phyloP scores from a whole-genome alignment of 345 rosid species.

The Kandelia obovata region DNA sequence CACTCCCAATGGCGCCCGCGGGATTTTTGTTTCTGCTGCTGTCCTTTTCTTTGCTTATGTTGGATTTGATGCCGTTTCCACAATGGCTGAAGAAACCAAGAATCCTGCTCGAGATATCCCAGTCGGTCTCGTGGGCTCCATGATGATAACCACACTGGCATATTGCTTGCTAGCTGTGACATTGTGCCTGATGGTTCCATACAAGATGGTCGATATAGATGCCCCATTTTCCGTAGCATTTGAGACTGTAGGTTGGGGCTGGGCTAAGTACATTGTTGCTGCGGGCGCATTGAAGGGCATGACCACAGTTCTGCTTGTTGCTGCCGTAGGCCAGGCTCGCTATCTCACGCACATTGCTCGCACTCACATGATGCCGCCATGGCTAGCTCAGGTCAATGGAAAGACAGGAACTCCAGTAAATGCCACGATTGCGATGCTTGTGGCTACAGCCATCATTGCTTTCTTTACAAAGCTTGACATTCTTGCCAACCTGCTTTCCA shows the following conservation, averaged over 20 bases:
- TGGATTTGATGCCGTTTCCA: slow-evolving; percentile 84
- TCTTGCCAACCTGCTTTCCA: slow-evolving; percentile 53
- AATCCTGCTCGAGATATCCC: slow-evolving; percentile 80
- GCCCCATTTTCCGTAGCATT: slow-evolving; percentile 65
- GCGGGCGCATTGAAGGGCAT: slow-evolving; percentile 66
- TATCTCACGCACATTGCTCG: slow-evolving; percentile 64
- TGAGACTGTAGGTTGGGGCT: slow-evolving; percentile 43
- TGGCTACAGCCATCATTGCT: slow-evolving; percentile 44
- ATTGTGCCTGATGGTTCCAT: slow-evolving; percentile 51
- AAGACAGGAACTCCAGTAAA: slow-evolving; percentile 57
- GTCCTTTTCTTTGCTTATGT: slow-evolving; percentile 80
- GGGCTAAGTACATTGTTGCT: slow-evolving; percentile 66
- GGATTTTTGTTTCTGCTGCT: slow-evolving; percentile 62
- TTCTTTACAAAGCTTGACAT: slow-evolving; percentile 55
- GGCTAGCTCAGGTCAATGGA: slow-evolving; percentile 42
- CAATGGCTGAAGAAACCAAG: slow-evolving; percentile 90
- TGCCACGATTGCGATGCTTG: slow-evolving; percentile 48
- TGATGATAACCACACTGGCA: slow-evolving; percentile 32
- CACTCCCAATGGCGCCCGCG: slow-evolving; percentile 47
- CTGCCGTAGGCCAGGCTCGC: slow-evolving; percentile 53
- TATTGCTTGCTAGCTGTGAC: slow-evolving; percentile 51
- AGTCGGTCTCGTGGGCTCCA: slow-evolving; percentile 72
- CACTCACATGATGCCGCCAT: slow-evolving; percentile 65
- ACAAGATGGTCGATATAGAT: slow-evolving; percentile 39
- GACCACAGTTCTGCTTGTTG: slow-evolving; percentile 56